Base-by-base conservation (phyloP, 2,329 filamentous ascomycete species). In the Polytolypa hystricis region DNA sequence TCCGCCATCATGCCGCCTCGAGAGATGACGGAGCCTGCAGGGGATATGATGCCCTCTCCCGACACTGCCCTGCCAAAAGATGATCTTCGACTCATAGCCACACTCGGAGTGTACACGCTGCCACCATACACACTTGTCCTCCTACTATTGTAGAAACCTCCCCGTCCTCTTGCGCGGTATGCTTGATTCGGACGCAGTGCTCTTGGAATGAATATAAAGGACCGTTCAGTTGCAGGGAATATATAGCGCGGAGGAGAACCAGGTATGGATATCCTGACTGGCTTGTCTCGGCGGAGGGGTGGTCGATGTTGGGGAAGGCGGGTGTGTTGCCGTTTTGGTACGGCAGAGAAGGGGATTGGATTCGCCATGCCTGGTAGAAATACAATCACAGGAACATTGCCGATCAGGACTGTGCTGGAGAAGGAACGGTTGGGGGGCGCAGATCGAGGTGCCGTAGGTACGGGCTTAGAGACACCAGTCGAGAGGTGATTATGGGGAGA, bases 151-250 rank as follows among this genome's bases (percentile, higher is more conserved):
- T 77, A 76, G 40, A 84, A 81, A 40, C 79, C 73, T 25, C 84
- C 78, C 53, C 84, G 81, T 42, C 81, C 82, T 38, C 82, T 72
- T 35, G 72, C 72, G 38, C 74, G 69, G 29, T 69, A 70, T 47
- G 78, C 75, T 64, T 93, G 84, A 56, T 94, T 95, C 10, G 91
- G 91, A 47, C 91, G 77, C 65, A 95, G 73, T 8, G 89, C 89
- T 47, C 91, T 75, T 9, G 91, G 91, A 42, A 98, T 98, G 62
- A 98, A 98, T 51, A 95, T 93, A 59, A 98, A 98, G 0, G 91
- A 96, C 46, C 91, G 73, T 51, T 95, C 87, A 31, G 75, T 70
- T 2, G 86, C 82, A 4, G 91, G 91, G 61, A 91, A 94, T 42
- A 95, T 87, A 59, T 95, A 95, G 44, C 83, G 77, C 23, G 85